Evolutionary conservation across 495 filamentous ascomycete genomes (phyloP), one percentile per base, ranked within the genome.

Genomic region (Friedmanniomyces simplex): DNA sequence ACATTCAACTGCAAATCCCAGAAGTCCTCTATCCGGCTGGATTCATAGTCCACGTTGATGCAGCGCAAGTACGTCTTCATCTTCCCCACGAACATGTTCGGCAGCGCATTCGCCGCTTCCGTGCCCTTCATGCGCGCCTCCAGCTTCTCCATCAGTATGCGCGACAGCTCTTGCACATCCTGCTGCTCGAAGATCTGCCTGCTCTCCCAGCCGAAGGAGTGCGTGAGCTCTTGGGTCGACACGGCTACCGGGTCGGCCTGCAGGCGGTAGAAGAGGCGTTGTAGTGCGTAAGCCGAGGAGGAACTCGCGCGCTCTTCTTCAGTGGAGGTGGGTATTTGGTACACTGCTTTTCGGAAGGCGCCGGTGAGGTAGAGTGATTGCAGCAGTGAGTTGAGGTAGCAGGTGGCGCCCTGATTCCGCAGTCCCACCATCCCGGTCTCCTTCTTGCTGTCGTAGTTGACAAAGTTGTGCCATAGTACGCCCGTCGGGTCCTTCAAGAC

Each of bases 1-100:
- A 99, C 93, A 58, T 97, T 99, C 60, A 99, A 81, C 66, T 97
- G 93, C 51, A 99, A 86, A 68, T 99, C 93, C 93, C 93, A 99
- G 70, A 96, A 99, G 58, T 97, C 94, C 72, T 99, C 94, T 48
- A 91, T 76, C 49, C 91, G 82, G 32, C 89, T 94, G 7, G 91
- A 96, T 69, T 96, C 89, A 71, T 94, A 99, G 50, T 91, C 85
- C 55, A 99, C 93, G 69, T 99, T 91, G 69, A 97, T 96, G 75
- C 93, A 99, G 6, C 87, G 93, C 57, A 99, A 93, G 70, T 97
- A 97, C 1, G 94, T 99, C 71, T 96, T 96, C 66, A 91, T 87
- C 72, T 95, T 95, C 32, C 93, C 93, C 51, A 90, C 89, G 66
- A 99, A 96, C 73, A 97, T 81, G 50, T 88, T 83, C 0, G 88